phyloP scores from a whole-genome alignment of 2,329 filamentous ascomycete genomes.

The Chaetomium sp. region DNA sequence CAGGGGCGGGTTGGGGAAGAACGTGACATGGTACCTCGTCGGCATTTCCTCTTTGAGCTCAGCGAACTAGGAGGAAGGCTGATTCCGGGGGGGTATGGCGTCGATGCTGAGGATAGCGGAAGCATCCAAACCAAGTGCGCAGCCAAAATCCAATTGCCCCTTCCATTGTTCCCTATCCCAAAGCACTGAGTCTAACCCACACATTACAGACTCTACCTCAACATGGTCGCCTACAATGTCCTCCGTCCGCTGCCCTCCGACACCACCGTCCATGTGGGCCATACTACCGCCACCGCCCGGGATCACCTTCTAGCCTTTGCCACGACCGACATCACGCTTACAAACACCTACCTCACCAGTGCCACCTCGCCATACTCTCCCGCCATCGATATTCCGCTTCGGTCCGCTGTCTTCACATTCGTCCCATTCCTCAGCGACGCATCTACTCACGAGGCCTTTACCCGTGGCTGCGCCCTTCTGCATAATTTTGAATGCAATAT shows the following conservation, averaged over 20 bases:
- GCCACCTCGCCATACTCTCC: neutral
- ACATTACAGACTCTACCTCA: neutral
- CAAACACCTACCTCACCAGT: neutral
- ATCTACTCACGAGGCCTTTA: neutral
- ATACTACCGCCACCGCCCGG: neutral
- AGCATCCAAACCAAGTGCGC: constrained; percentile 9
- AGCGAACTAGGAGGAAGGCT: neutral
- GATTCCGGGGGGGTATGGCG: neutral
- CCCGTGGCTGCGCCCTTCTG: neutral
- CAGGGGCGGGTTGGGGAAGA: neutral
- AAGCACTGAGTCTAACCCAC: neutral
- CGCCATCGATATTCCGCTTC: neutral
- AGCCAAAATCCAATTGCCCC: neutral
- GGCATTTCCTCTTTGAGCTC: constrained; percentile 2
- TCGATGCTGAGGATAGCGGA: neutral
- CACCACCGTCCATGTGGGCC: neutral
- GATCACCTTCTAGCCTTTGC: neutral
- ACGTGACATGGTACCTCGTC: constrained; percentile 1
- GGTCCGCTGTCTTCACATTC: neutral
- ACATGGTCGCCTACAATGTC: constrained; percentile 11
- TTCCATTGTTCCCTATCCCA: neutral
- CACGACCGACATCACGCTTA: neutral
- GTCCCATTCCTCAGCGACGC: neutral
- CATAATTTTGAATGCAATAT: neutral
- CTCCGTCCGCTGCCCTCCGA: constrained; percentile 6